Percentiles rank a stretch among this genome's conserved stretches.
phyloP scores from a whole-genome alignment of 1,284 basidiomycete species.

The Laetiporus sulphureus region DNA sequence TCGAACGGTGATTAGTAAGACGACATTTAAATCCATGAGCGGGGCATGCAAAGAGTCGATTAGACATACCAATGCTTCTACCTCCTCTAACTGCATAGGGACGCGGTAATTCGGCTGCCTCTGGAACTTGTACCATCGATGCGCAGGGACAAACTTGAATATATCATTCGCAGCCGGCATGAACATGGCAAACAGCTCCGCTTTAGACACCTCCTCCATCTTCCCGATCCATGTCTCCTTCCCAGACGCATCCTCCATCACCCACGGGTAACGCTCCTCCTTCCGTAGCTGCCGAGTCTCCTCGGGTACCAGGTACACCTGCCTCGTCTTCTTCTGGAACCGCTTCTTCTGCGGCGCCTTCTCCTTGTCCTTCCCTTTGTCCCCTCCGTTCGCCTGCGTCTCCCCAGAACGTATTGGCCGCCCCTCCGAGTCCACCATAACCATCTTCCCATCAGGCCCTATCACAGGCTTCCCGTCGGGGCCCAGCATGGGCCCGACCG shows the following conservation, averaged over 20 bases:
- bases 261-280: conserved; percentile 87
- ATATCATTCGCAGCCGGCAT: conserved; percentile 70
- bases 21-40: neutral
- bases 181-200: conserved; percentile 34
- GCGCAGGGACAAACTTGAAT: conserved; percentile 81
- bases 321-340: conserved; percentile 81
- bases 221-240: conserved; percentile 73
- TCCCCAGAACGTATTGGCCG: conserved; percentile 49
- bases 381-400: conserved; percentile 11
- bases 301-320: conserved; percentile 61
- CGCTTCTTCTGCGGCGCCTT: conserved; percentile 55
- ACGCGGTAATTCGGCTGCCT: conserved; percentile 71
- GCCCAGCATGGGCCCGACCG: conserved; percentile 65
- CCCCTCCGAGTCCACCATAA: conserved; percentile 77
- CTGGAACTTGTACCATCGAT: conserved; percentile 88
- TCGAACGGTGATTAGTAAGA: conserved; percentile 1
- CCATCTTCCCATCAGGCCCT: conserved; percentile 62
- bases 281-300: conserved; percentile 45
- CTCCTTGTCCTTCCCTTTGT: conserved; percentile 34
- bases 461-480: conserved; percentile 74
- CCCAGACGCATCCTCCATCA: conserved; percentile 70
- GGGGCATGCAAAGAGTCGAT: neutral
- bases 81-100: conserved; percentile 63
- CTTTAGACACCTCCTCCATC: conserved; percentile 70
- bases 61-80: conserved; percentile 59